phyloP scores from a whole-genome alignment of 164 flowering plant genomes.

The Nymphaea colorata region DNA sequence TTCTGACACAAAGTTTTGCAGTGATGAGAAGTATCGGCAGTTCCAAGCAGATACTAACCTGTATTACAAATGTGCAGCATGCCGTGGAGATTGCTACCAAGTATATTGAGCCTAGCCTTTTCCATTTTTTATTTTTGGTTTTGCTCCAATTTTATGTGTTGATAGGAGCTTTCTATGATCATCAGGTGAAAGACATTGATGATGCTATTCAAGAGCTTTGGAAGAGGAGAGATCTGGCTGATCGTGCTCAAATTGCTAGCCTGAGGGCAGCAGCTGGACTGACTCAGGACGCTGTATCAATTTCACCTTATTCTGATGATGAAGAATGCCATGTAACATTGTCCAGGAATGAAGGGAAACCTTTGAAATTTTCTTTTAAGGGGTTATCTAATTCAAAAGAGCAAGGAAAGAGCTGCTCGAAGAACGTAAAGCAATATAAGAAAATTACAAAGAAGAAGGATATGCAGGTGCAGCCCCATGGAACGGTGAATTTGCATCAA shows the following conservation, averaged over 20 bases:
- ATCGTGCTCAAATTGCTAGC: conserved; percentile 62
- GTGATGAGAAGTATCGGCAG: conserved; percentile 86
- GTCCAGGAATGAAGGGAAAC: conserved; percentile 51
- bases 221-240: conserved; percentile 80
- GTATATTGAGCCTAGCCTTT: conserved; percentile 18
- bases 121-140: background rate
- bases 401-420: conserved; percentile 41
- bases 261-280: conserved; percentile 90
- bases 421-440: conserved; percentile 16
- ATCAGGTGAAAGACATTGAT: conserved; percentile 68
- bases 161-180: background rate
- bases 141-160: background rate
- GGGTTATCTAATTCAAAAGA: conserved; percentile 55
- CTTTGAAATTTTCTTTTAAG: conserved; percentile 68
- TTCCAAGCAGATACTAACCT: conserved; percentile 86
- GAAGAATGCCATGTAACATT: conserved; percentile 55
- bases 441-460: conserved; percentile 53
- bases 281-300: conserved; percentile 87
- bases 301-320: conserved; percentile 88
- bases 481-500: conserved; percentile 18
- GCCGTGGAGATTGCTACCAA: conserved; percentile 96
- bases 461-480: conserved; percentile 14
- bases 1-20: conserved; percentile 22
- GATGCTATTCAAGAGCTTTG: conserved; percentile 97
- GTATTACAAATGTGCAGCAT: conserved; percentile 83